Percentiles rank a stretch among this genome's conserved stretches.
These are phyloP conservation scores for Thelonectria olida DNA, from an alignment of 2,329 filamentous ascomycete genomes.

Conservation along the genomic window DNA sequence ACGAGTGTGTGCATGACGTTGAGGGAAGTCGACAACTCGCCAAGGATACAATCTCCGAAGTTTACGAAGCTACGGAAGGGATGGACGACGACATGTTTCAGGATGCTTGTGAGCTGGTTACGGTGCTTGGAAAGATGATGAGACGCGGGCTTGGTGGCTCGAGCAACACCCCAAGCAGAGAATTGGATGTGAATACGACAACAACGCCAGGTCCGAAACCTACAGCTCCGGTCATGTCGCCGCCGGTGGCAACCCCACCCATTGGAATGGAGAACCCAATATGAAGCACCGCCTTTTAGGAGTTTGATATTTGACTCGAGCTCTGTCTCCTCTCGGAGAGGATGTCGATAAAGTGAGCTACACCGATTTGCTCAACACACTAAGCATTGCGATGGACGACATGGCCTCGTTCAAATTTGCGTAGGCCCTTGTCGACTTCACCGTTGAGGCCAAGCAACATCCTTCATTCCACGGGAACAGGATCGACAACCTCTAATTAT, in stretches of 20 bases:
- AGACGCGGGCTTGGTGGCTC: constrained; percentile 72
- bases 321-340: not conserved
- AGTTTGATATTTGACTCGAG: not conserved
- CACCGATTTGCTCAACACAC: not conserved
- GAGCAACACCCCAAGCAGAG: constrained; percentile 47
- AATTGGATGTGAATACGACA: constrained; percentile 38
- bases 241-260: constrained; percentile 37
- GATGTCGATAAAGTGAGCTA: not conserved
- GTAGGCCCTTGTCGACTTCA: not conserved
- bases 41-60: constrained; percentile 84
- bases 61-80: constrained; percentile 89
- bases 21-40: constrained; percentile 81
- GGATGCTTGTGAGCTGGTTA: constrained; percentile 89
- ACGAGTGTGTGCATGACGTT: constrained; percentile 88
- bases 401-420: not conserved
- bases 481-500: not conserved
- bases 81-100: constrained; percentile 97
- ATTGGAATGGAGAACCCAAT: constrained; percentile 57
- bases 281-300: constrained; percentile 36
- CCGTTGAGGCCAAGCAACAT: not conserved
- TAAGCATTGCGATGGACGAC: not conserved
- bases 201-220: constrained; percentile 32
- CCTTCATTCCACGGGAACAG: not conserved
- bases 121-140: constrained; percentile 88
- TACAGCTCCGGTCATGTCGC: constrained; percentile 29